A percentile compares a stretch with the other conserved stretches of the same genome.
phyloP scores from a whole-genome alignment of 2,329 filamentous ascomycete species.

The Ophiostoma sp. region DNA sequence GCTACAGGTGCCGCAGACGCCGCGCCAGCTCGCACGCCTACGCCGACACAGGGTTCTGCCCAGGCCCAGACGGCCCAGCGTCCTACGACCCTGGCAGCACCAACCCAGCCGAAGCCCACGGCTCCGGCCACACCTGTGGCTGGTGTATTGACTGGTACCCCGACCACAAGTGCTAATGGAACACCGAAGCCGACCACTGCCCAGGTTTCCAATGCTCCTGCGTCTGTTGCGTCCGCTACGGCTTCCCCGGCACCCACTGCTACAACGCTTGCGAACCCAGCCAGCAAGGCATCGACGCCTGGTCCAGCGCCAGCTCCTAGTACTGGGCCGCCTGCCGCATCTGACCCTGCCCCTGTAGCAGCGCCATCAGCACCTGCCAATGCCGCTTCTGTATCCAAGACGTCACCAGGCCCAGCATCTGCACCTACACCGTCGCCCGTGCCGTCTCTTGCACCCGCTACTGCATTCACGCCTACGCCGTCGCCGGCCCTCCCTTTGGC shows the following conservation, averaged over 20 bases:
- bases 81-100: not conserved
- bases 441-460: not conserved
- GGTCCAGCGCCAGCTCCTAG: not conserved
- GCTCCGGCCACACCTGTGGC: not conserved
- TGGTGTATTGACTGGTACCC: not conserved
- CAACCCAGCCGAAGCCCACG: not conserved
- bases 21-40: not conserved
- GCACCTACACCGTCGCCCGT: not conserved
- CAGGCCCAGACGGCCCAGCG: not conserved
- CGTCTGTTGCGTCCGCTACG: not conserved
- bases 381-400: not conserved
- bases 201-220: not conserved
- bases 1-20: no score
- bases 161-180: not conserved
- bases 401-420: not conserved
- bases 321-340: not conserved
- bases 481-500: not conserved
- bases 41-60: not conserved
- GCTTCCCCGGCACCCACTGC: not conserved
- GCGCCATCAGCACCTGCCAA: not conserved
- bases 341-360: not conserved
- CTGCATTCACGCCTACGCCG: not conserved
- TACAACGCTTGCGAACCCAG: conserved; percentile 4
- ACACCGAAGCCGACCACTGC: not conserved
- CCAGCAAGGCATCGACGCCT: not conserved